Conservation (phyloP, 108 stramenopile species). For the Cyclotella cryptica region DNA sequence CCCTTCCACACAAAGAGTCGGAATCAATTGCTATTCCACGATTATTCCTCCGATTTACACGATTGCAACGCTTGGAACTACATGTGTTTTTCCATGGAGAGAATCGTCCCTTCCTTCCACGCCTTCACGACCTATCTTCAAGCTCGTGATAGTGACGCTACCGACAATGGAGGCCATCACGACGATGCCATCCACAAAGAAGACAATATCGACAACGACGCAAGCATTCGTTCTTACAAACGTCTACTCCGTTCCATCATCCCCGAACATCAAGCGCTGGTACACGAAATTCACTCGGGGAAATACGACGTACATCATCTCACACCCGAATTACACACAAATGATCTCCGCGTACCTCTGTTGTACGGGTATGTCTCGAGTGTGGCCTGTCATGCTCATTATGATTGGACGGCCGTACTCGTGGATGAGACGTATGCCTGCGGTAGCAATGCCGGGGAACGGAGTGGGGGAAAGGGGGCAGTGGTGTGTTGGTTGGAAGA, state of each 20-base stretch:
- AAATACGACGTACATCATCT: constrained; percentile 30
- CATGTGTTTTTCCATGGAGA: constrained; percentile 36
- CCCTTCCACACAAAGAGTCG: background rate
- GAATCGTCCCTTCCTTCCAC: constrained; percentile 36
- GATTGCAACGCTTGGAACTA: constrained; percentile 51
- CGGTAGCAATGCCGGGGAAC: background rate
- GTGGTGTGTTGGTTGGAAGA: constrained; percentile 48
- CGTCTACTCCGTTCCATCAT: constrained; percentile 4
- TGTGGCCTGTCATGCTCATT: constrained; percentile 50
- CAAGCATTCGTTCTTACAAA: constrained; percentile 1
- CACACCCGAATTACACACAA: background rate
- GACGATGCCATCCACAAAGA: background rate
- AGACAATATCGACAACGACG: background rate
- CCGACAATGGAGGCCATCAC: background rate
- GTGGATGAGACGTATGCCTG: constrained; percentile 39
- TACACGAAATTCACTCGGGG: constrained; percentile 40
- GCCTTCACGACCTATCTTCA: background rate
- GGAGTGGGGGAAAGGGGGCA: constrained; percentile 24
- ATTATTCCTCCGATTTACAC: constrained; percentile 48
- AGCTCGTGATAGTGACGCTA: background rate
- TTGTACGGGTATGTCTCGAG: constrained; percentile 40
- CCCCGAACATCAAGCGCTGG: constrained; percentile 18
- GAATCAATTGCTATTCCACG: constrained; percentile 27
- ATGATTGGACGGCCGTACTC: constrained; percentile 47
- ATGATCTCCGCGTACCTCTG: constrained; percentile 32